Evolutionary conservation across 331 rosid species (phyloP), one percentile per base, ranked within the genome.

Genomic region (Rhamnella rubrinervis): DNA sequence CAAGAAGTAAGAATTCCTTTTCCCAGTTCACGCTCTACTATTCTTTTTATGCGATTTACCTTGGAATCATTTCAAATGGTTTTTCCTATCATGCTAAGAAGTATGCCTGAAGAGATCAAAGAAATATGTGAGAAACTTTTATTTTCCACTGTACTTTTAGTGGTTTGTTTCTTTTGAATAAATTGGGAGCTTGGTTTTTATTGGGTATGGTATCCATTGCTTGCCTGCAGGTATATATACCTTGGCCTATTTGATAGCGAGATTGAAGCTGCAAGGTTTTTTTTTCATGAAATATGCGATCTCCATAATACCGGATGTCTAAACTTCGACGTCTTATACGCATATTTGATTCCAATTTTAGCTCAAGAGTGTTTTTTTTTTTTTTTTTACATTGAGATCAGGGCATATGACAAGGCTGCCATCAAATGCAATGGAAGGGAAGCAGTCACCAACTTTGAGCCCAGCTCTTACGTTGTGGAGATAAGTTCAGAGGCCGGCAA

Each of bases 321-420:
- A 6, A 64, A 65, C 26, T 67, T 67, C 56, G 60, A 62, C 71
- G 71, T 60, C 57, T 16, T 60, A 49, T 40, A 39, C 58, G 37
- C 52, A 9, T 13, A 23, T 69, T 15, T 5, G 67, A n/a, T 56
- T 47, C 9, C 68, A 31, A 31, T 13, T 77, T 50, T 61, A 59
- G 2, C 67, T 66, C 71, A 25, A 52, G n/a, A 35, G 46, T 68
- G 41, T 65, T 37, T 67, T 37, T 57, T 50, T 68, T 65, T 37
- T 67, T 37, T 57, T 50, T 68, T 61, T 63, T 63, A 56, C 82
- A 66, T 73, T 71, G 67, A 65, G 65, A 80, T 71, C 76, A 93
- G 97, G 82, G 97, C 97, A 8, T 93, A 93, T 79, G 98, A 93
- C 77, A 84, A 72, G 90, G 98, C 98, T 68, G 98, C 98, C 61